These are phyloP conservation scores for Castanea mollissima DNA, from an alignment of 306 rosid species.

Conservation along the genomic window DNA sequence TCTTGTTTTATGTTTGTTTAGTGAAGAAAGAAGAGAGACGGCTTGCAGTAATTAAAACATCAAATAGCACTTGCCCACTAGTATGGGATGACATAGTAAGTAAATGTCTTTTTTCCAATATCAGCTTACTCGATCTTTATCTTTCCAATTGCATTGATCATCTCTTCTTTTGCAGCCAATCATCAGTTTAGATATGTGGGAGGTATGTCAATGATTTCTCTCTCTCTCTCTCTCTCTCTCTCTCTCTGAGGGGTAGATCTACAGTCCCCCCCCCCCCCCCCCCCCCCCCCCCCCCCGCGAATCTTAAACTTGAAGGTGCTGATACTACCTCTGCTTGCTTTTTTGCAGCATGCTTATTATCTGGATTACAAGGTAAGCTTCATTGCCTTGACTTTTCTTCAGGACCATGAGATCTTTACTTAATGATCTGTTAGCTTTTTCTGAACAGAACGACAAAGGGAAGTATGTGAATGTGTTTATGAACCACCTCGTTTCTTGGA, in stretches of 20 bases:
- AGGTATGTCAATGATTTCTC: constrained; percentile 51
- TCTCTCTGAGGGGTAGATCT: not conserved
- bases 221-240: constrained; percentile 16
- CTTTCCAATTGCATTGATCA: constrained; percentile 18
- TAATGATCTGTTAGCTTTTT: constrained; percentile 16
- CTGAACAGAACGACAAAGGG: constrained; percentile 75
- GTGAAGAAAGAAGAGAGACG: constrained; percentile 85
- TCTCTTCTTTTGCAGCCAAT: constrained; percentile 74
- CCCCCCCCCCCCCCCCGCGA: too few species aligned
- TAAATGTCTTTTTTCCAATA: constrained; percentile 8
- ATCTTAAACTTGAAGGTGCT: constrained; percentile 22
- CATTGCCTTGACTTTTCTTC: constrained; percentile 8
- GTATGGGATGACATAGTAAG: constrained; percentile 91
- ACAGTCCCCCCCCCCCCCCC: not conserved
- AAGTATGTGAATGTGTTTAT: constrained; percentile 69
- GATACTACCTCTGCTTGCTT: constrained; percentile 23
- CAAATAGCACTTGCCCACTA: constrained; percentile 78
- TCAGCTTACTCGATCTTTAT: constrained; percentile 13
- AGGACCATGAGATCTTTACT: not conserved
- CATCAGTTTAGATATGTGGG: constrained; percentile 91
- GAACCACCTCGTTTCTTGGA: constrained; percentile 93
- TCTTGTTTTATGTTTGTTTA: constrained; percentile 29
- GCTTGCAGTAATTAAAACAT: constrained; percentile 62
- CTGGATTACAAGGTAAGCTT: constrained; percentile 80
- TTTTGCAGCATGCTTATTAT: constrained; percentile 88